Conservation (phyloP, 805 yeast species). For the Scheffersomyces amazonensis region DNA sequence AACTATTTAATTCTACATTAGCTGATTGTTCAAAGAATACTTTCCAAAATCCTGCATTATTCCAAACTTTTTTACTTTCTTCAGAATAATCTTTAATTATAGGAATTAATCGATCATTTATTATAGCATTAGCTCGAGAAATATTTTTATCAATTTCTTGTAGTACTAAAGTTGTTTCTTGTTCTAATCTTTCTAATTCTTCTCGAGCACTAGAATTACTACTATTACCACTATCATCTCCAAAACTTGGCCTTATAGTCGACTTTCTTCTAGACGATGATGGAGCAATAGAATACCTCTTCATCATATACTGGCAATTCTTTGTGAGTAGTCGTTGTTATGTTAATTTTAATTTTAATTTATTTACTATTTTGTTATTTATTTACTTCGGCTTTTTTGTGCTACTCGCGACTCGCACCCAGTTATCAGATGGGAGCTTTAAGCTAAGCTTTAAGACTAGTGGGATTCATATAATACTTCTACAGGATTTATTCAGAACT, state of each 20-base stretch:
- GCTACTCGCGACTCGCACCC: too few relatives aligned
- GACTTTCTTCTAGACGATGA: constrained; percentile 30
- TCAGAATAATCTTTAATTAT: constrained; percentile 57
- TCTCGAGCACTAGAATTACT: constrained; percentile 22
- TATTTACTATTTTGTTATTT: too few relatives aligned
- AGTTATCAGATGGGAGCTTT: too few relatives aligned
- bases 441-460: too few relatives aligned
- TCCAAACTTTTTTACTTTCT: constrained; percentile 60
- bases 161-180: constrained; percentile 69
- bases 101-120: constrained; percentile 69
- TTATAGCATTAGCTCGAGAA: constrained; percentile 61
- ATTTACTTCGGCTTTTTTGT: too few relatives aligned
- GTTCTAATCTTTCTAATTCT: constrained; percentile 65
- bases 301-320: too few relatives aligned
- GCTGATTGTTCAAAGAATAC: constrained; percentile 75
- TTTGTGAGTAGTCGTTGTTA: too few relatives aligned
- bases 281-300: constrained; percentile 34
- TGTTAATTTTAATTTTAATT: too few relatives aligned
- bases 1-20: constrained; percentile 55
- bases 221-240: too few relatives aligned
- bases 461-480: too few relatives aligned
- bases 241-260: constrained; percentile 6
- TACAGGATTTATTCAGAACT: too few relatives aligned
- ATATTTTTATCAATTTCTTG: constrained; percentile 80
- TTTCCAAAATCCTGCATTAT: constrained; percentile 71